These are phyloP conservation scores for Rutstroemia sp. DNA, from an alignment of 2,329 filamentous ascomycete genomes.

Conservation along the genomic window DNA sequence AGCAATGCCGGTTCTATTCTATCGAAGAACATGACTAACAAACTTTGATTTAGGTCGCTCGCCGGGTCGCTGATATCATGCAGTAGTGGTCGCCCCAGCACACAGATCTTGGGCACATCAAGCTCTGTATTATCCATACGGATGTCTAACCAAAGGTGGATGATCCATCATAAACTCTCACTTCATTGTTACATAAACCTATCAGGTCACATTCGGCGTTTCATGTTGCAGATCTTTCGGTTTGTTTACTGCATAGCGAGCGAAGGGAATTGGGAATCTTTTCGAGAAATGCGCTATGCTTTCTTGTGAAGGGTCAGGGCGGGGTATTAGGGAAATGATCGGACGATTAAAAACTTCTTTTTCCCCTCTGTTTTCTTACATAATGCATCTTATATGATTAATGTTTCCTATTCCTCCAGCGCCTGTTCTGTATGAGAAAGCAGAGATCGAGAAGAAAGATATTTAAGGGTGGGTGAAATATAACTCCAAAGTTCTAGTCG, in stretches of 20 bases:
- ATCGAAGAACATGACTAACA: not conserved
- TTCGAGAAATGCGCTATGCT: constrained; percentile 23
- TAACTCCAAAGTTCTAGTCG: constrained; percentile 11
- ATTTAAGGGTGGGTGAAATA: constrained; percentile 13
- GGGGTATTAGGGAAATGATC: constrained; percentile 9
- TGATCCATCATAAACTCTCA: constrained; percentile 10
- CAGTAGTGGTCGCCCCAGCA: constrained; percentile 10
- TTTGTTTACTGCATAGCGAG: constrained; percentile 32
- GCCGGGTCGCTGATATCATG: constrained; percentile 27
- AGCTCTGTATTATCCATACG: not conserved
- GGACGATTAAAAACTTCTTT: too few relatives aligned
- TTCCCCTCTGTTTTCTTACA: constrained; percentile 15
- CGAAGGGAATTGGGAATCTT: constrained; percentile 27
- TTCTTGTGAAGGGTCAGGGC: constrained; percentile 15
- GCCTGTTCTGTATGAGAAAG: constrained; percentile 16
- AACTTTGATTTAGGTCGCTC: constrained; percentile 19
- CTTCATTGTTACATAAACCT: constrained; percentile 29
- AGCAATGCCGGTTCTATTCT: constrained; percentile 16
- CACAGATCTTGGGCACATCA: not conserved
- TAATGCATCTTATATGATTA: constrained; percentile 29
- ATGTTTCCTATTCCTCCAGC: constrained; percentile 22
- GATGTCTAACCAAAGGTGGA: not conserved
- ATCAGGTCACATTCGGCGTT: constrained; percentile 27
- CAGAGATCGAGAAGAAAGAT: not conserved
- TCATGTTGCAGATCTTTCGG: constrained; percentile 24